These are phyloP conservation scores for Fusarium sp. DNA, from an alignment of 2,329 filamentous ascomycete genomes.

Conservation along the genomic window DNA sequence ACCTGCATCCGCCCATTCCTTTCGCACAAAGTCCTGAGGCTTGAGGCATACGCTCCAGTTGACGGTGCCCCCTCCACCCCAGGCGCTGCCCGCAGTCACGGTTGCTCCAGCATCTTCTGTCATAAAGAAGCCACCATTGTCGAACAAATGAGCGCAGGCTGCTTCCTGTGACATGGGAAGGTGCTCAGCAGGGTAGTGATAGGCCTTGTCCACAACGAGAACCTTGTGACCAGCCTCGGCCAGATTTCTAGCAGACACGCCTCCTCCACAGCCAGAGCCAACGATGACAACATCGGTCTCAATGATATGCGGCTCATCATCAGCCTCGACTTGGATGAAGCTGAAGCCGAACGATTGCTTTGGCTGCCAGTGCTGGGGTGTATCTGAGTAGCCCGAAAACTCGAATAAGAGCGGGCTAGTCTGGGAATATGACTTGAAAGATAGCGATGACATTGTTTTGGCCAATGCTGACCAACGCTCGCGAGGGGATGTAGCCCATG, in stretches of 20 bases:
- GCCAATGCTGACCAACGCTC: constrained; percentile 65
- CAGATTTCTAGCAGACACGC: constrained; percentile 82
- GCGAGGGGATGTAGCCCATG: constrained; percentile 71
- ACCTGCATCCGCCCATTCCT: constrained; percentile 80
- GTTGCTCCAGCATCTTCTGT: constrained; percentile 69
- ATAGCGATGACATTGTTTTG: constrained; percentile 66
- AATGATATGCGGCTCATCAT: constrained; percentile 65
- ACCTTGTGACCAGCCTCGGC: constrained; percentile 81
- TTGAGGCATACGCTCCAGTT: constrained; percentile 81
- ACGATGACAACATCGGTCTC: constrained; percentile 87
- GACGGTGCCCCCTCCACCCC: constrained; percentile 87
- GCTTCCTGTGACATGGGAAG: constrained; percentile 78
- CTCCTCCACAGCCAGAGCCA: constrained; percentile 88
- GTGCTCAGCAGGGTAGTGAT: constrained; percentile 77
- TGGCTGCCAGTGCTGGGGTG: constrained; percentile 63
- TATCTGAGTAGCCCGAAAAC: constrained; percentile 68
- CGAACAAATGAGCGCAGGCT: constrained; percentile 74
- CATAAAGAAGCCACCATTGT: constrained; percentile 70
- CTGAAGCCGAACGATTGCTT: constrained; percentile 66
- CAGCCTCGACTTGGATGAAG: constrained; percentile 68
- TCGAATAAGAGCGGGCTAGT: constrained; percentile 66
- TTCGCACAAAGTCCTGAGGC: constrained; percentile 80
- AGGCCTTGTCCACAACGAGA: constrained; percentile 84
- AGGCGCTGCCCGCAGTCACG: constrained; percentile 76
- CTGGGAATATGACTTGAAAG: constrained; percentile 66